phyloP scores from a whole-genome alignment of 2,329 filamentous ascomycete species.

The Scolecobasidium constrictum region DNA sequence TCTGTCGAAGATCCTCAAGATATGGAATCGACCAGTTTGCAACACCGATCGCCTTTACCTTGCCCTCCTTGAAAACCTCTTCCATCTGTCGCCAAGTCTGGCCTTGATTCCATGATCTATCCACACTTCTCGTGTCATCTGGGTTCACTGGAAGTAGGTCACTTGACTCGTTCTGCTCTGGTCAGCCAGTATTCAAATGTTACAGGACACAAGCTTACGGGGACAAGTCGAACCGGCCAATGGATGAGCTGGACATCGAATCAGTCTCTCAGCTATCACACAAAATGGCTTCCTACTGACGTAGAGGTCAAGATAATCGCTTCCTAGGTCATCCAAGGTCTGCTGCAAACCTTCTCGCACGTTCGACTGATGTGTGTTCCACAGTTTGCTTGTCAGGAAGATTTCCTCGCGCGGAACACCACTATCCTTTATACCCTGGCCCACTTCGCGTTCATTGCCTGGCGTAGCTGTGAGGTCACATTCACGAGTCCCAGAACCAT shows the following conservation, averaged over 20 bases:
- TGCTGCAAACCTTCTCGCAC: constrained; percentile 50
- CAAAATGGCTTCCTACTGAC: too few relatives aligned
- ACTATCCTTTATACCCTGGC: constrained; percentile 56
- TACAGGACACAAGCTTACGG: too few relatives aligned
- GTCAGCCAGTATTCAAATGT: too few relatives aligned
- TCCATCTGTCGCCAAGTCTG: constrained; percentile 45
- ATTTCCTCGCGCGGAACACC: constrained; percentile 56
- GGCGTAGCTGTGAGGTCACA: too few relatives aligned
- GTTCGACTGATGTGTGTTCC: constrained; percentile 53
- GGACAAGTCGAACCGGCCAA: too few relatives aligned
- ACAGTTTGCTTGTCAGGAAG: constrained; percentile 72
- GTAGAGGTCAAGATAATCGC: constrained; percentile 47
- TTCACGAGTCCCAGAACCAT: too few relatives aligned
- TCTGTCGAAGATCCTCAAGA: background rate
- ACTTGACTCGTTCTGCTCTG: too few relatives aligned
- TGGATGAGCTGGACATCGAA: background rate
- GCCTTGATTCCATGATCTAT: background rate
- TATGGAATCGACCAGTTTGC: constrained; percentile 80
- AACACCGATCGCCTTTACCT: constrained; percentile 71
- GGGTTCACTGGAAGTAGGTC: constrained; percentile 5
- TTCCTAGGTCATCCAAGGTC: constrained; percentile 50
- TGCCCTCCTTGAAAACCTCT: constrained; percentile 56
- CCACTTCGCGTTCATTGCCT: constrained; percentile 74
- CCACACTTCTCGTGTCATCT: constrained; percentile 5
- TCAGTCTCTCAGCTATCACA: too few relatives aligned